Evolutionary conservation across 495 filamentous ascomycete species (phyloP), one percentile per base, ranked within the genome.

Genomic region (Xylaria grammica): DNA sequence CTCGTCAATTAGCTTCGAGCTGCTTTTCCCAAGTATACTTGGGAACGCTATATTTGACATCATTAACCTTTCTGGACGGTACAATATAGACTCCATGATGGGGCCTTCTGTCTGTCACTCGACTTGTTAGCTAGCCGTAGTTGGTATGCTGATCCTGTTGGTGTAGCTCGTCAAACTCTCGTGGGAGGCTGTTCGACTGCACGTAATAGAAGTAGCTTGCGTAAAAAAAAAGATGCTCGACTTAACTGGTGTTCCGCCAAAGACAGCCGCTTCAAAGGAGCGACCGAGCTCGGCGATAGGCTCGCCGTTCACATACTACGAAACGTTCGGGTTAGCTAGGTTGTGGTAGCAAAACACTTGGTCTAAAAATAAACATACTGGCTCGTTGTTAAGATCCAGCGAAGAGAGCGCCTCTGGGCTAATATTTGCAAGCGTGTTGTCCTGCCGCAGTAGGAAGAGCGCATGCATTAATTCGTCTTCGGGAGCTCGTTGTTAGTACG

Each of bases 241-340:
- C 55, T 58, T 13, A 58, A 38, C 38, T 46, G 38, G 55, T 29
- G 55, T 44, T 26, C 36, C 55, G 4, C 42, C 55, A 34, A 46
- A 45, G 22, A 45, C 55, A 20, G 4, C 24, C 27, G 1, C 27
- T 46, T 58, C 55, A 2, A 44, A 13, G 1, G 55, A 58, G n/a
- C 55, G 42, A 9, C 55, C 55, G 27, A 58, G 15, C 19, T 58
- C 55, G 17, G 38, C 38, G 26, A 46, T 46, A 6, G 55, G 24
- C 11, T 58, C 55, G 13, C 17, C 0, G 24, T 58, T 38, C 17
- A 54, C 19, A 17, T 36, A 54, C 51, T 54, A 54, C 3, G 8
- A 3, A 42, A 6, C n/a, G n/a, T n/a, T n/a, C n/a, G n/a, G n/a
- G n/a, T n/a, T n/a, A n/a, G n/a, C n/a, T n/a, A n/a, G n/a, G n/a